These are phyloP conservation scores for Phialophora expanda DNA, from an alignment of 2,329 filamentous ascomycete genomes.

Conservation along the genomic window DNA sequence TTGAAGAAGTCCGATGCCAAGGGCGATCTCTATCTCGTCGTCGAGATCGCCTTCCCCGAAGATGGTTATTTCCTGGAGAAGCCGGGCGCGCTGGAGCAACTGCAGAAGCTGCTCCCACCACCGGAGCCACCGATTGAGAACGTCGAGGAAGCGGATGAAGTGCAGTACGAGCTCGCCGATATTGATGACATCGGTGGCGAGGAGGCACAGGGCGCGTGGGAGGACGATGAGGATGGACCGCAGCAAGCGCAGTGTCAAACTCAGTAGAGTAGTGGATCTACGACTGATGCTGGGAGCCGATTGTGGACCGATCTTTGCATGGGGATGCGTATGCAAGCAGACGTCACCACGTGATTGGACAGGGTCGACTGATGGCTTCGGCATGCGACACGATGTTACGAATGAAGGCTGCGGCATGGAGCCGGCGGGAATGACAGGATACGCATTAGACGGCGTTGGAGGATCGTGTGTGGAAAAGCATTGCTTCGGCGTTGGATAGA, in stretches of 20 bases:
- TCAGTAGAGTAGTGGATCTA: slow-evolving; percentile 48
- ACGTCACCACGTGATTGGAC: background rate
- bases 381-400: slow-evolving; percentile 6
- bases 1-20: slow-evolving; percentile 80
- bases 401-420: background rate
- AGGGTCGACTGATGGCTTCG: background rate
- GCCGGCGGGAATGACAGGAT: background rate
- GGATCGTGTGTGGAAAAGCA: slow-evolving; percentile 8
- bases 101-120: slow-evolving; percentile 76
- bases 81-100: slow-evolving; percentile 66
- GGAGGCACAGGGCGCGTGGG: slow-evolving; percentile 53
- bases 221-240: slow-evolving; percentile 55
- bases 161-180: slow-evolving; percentile 81
- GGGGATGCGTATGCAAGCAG: background rate
- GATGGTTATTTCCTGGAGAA: slow-evolving; percentile 76
- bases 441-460: slow-evolving; percentile 9
- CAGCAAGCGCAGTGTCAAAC: slow-evolving; percentile 56
- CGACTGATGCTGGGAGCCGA: background rate
- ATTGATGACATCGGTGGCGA: slow-evolving; percentile 69
- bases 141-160: slow-evolving; percentile 80
- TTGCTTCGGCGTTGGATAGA: slow-evolving; percentile 12
- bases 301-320: background rate
- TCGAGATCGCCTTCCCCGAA: slow-evolving; percentile 87
- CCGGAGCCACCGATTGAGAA: slow-evolving; percentile 64
- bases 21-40: slow-evolving; percentile 84